These are phyloP conservation scores for Colletotrichum lini DNA, from an alignment of 2,329 filamentous ascomycete genomes.

Conservation along the genomic window DNA sequence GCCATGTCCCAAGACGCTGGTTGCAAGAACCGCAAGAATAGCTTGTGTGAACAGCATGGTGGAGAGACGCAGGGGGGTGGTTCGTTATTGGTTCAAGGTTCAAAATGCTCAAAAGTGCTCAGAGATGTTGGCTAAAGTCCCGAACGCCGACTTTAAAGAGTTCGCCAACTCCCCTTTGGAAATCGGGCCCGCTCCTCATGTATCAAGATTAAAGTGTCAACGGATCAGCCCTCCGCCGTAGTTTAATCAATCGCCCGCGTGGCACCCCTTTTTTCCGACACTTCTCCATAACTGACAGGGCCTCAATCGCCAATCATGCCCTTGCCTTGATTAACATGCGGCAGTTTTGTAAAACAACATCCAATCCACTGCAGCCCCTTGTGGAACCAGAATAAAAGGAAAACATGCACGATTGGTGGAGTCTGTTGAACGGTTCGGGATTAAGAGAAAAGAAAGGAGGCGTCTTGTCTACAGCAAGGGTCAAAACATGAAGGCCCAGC, in stretches of 20 bases:
- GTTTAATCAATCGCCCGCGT: conserved; percentile 29
- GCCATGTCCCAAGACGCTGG: conserved; percentile 33
- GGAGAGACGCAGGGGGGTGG: conserved; percentile 1
- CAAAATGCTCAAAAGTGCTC: background rate
- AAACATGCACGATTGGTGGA: conserved; percentile 22
- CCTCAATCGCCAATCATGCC: conserved; percentile 20
- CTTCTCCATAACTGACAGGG: conserved; percentile 16
- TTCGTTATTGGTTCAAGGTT: background rate
- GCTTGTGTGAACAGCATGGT: conserved; percentile 33
- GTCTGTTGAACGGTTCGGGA: background rate
- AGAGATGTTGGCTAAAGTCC: background rate
- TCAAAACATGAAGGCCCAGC: background rate
- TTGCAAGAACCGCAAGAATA: conserved; percentile 24
- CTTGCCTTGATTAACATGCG: conserved; percentile 22
- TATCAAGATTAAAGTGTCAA: conserved; percentile 31
- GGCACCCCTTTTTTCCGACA: background rate
- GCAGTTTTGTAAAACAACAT: conserved; percentile 4
- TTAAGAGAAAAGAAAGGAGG: background rate
- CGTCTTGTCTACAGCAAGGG: background rate
- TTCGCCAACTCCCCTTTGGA: background rate
- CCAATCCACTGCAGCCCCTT: conserved; percentile 18
- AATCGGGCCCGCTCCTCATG: background rate
- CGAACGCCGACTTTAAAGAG: background rate
- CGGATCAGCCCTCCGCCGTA: conserved; percentile 15
- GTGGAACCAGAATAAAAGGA: conserved; percentile 16